Conservation (phyloP, 2,329 filamentous ascomycete species). For the Aspergillus sp. region DNA sequence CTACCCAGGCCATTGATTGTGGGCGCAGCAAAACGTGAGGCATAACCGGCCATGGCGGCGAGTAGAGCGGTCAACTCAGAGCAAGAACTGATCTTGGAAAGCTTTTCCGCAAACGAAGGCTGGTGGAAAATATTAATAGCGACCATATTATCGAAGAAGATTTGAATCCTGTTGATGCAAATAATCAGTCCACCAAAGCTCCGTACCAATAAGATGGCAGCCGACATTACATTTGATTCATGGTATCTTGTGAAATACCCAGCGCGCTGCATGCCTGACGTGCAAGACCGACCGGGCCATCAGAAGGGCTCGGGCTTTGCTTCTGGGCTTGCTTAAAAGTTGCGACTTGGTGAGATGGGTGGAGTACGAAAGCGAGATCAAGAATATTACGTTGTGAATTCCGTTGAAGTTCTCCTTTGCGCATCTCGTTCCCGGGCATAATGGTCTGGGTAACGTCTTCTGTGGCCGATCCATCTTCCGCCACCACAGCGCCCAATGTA, state of each 20-base stretch:
- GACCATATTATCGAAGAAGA: conserved; percentile 29
- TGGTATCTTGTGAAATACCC: background rate
- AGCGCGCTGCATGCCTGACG: background rate
- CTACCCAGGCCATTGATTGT: background rate
- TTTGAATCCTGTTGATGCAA: conserved; percentile 1
- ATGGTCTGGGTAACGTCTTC: background rate
- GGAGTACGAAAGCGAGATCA: conserved; percentile 22
- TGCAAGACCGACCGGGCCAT: background rate
- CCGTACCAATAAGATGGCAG: background rate
- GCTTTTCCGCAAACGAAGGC: conserved; percentile 23
- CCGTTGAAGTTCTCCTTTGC: background rate
- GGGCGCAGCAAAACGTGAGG: background rate
- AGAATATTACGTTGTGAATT: conserved; percentile 1
- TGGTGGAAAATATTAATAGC: conserved; percentile 32
- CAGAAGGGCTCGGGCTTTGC: background rate
- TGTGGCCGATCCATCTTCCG: background rate
- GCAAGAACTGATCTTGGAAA: conserved; percentile 6
- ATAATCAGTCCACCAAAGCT: background rate
- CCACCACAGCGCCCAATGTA: background rate
- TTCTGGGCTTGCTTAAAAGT: background rate
- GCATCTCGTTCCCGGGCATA: background rate
- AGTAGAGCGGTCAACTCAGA: background rate
- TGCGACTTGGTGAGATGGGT: conserved; percentile 21
- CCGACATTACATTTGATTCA: background rate
- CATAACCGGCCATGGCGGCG: background rate